Evolutionary conservation across 495 filamentous ascomycete genomes (phyloP), one percentile per base, ranked within the genome.

Genomic region (Mytilinidion resinicola): DNA sequence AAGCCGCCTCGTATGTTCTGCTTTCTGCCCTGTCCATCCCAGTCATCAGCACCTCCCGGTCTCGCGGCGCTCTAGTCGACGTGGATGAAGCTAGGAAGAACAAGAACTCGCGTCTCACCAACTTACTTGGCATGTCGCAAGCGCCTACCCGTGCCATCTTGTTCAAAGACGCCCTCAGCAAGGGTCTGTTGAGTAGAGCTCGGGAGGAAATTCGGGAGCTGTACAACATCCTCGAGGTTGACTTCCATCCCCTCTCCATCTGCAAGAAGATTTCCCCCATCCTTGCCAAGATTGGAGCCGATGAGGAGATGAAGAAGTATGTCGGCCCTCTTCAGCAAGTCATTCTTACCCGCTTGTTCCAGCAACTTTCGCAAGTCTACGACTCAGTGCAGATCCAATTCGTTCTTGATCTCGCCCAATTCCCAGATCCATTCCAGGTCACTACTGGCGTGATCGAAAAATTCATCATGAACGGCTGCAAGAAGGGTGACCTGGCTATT

Each of bases 401-500:
- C 67, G 92, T 98, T 35, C 86, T 96, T 67, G 84, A 90, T 66
- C 86, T 97, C 34, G 93, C 93, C 56, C 83, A 93, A 70, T 98
- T 98, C 79, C 93, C 93, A 33, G 91, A 95, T 65, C 92, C 93
- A 21, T 97, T 95, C 83, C 87, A 96, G 76, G 90, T 97, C 63
- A 87, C 81, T 61, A 86, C 88, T 39, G 85, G 83, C 63, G 95
- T 88, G 60, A 96, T 98, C 57, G 93, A 98, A 77, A 98, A 98
- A 77, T 98, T 98, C 81, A 96, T 98, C 80, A 98, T 98, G 93
- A 98, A 98, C 74, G 93, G 93, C 59, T 96, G 93, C 81, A 98
- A 98, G 83, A 98, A 98, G 80, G 93, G 93, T 34, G 95, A 98
- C 66, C 81, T 98, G 49, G 86, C 93, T 43, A 96, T 98, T 68